A percentile compares a stretch with the other conserved stretches of the same genome.
These are phyloP conservation scores for Berberis vulgaris DNA, from an alignment of 164 flowering plant genomes.

Conservation along the genomic window DNA sequence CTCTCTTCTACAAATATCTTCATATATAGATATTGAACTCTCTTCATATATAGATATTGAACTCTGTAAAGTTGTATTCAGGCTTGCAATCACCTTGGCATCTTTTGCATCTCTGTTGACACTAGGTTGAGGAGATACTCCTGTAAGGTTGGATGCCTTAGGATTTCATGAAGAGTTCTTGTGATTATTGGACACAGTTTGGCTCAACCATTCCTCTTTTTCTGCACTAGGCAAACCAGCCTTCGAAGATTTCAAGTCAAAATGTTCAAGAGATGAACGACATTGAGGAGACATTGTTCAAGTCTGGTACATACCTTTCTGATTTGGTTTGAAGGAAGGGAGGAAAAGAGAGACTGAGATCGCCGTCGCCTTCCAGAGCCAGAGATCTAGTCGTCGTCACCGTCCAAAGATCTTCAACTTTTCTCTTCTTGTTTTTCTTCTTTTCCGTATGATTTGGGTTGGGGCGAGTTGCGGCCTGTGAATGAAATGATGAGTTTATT, in stretches of 20 bases:
- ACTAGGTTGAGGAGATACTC: conserved; percentile 27
- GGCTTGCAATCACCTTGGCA: conserved; percentile 39
- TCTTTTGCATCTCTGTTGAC: conserved; percentile 78
- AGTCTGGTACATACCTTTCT: too few species aligned
- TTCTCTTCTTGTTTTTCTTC: too few species aligned
- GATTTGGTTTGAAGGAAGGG: too few species aligned
- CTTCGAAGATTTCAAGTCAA: conserved; percentile 17
- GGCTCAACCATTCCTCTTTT: conserved; percentile 31
- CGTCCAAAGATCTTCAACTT: too few species aligned
- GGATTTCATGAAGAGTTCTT: conserved; percentile 30
- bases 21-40: conserved; percentile 19
- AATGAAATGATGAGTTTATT: too few species aligned
- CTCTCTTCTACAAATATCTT: conserved; percentile 48
- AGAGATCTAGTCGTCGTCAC: too few species aligned
- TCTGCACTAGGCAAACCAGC: conserved; percentile 16
- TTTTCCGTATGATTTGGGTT: too few species aligned
- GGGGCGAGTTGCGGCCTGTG: too few species aligned
- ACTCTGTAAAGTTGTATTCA: conserved; percentile 33
- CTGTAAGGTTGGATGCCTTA: conserved; percentile 24
- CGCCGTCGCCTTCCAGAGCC: too few species aligned
- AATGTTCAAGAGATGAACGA: conserved; percentile 17
- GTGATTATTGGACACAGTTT: conserved; percentile 22
- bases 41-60: conserved; percentile 22
- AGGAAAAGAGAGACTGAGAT: too few species aligned
- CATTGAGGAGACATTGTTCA: conserved; percentile 58